These are phyloP conservation scores for Primulina eburnea DNA, from an alignment of 257 asterid genomes.

Conservation along the genomic window DNA sequence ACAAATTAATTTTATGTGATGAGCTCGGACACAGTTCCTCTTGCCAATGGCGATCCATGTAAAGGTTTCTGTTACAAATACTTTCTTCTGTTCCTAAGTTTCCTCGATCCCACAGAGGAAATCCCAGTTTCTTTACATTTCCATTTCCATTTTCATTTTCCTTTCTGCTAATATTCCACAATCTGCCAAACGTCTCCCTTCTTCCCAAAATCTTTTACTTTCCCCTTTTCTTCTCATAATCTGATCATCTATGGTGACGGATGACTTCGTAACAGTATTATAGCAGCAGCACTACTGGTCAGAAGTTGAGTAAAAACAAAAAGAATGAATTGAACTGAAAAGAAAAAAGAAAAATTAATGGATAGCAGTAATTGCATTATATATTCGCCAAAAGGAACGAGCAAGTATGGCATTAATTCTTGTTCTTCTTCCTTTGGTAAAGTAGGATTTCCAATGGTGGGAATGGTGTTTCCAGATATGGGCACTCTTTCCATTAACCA, in stretches of 20 bases:
- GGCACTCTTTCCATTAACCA: constrained; percentile 34
- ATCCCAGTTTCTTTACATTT: background rate
- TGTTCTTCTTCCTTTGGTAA: constrained; percentile 16
- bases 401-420: background rate
- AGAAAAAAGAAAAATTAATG: constrained; percentile 22
- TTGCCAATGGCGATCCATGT: constrained; percentile 22
- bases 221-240: constrained; percentile 22
- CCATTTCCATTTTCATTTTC: background rate
- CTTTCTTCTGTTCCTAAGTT: constrained; percentile 38
- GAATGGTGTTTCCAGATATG: constrained; percentile 42
- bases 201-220: constrained; percentile 25
- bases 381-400: constrained; percentile 19
- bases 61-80: constrained; percentile 37
- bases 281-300: constrained; percentile 30
- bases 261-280: constrained; percentile 43
- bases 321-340: background rate
- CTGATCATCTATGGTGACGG: constrained; percentile 33
- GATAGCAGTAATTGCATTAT: constrained; percentile 26
- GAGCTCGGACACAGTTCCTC: background rate
- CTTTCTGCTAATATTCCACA: constrained; percentile 23
- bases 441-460: constrained; percentile 36
- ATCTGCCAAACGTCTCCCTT: constrained; percentile 25
- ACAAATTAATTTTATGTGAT: background rate
- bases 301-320: constrained; percentile 3
- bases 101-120: constrained; percentile 29